phyloP scores from a whole-genome alignment of 345 rosid genomes.

The Ricinus communis region DNA sequence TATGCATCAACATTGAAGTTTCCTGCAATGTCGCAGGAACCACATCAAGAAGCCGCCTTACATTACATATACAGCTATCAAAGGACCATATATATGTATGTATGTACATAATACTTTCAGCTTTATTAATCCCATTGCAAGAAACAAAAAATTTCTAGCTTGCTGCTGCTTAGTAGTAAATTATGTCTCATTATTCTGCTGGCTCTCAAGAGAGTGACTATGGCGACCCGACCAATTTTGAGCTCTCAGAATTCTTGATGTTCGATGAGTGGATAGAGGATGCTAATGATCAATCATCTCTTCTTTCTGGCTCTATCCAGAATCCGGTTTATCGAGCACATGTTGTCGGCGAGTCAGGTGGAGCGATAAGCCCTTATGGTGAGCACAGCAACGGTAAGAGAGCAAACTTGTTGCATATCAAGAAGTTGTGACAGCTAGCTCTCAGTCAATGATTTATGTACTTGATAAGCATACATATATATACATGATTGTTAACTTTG shows the following conservation, averaged over 20 bases:
- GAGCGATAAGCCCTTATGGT: conserved; percentile 34
- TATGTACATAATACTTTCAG: not conserved
- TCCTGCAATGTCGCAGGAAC: conserved; percentile 41
- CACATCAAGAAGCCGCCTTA: conserved; percentile 31
- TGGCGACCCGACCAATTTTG: conserved; percentile 36
- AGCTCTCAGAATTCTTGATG: conserved; percentile 47
- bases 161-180: too few species aligned
- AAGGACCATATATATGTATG: not conserved
- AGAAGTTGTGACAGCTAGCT: too few species aligned
- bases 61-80: not conserved
- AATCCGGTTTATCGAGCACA: conserved; percentile 36
- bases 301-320: conserved; percentile 28
- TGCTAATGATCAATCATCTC: conserved; percentile 37
- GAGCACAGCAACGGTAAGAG: conserved; percentile 11
- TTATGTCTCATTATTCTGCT: not conserved
- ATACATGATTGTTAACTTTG: too few species aligned
- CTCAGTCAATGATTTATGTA: too few species aligned
- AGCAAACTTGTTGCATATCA: too few species aligned
- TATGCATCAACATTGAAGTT: conserved; percentile 35
- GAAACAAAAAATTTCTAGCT: not conserved
- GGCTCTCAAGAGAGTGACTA: conserved; percentile 33
- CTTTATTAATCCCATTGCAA: not conserved
- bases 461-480: too few species aligned
- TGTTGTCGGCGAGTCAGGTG: conserved; percentile 25
- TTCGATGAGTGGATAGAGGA: conserved; percentile 55